A percentile compares a stretch with the other conserved stretches of the same genome.
Conservation (phyloP, 129 eudicot genomes). For the Arctium minus region DNA sequence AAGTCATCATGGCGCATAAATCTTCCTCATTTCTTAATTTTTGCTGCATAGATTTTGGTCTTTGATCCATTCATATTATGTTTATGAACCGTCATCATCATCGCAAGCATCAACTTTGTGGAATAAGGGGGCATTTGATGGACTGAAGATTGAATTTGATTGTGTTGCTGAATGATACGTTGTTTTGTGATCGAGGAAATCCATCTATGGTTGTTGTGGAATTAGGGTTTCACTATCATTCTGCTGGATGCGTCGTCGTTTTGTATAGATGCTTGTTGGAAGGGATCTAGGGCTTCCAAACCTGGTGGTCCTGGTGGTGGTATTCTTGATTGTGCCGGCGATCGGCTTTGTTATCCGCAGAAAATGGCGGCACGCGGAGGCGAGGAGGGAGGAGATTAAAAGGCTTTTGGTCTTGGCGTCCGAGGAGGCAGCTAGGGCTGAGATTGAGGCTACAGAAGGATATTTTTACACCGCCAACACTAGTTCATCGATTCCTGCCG, state of each 20-base stretch:
- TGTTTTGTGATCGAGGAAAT: neutral
- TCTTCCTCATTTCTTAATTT: neutral
- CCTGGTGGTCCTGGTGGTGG: slow-evolving; percentile 47
- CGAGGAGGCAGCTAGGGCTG: slow-evolving; percentile 75
- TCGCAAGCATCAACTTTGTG: slow-evolving; percentile 36
- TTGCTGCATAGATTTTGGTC: neutral
- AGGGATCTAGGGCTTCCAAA: slow-evolving; percentile 74
- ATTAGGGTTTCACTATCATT: slow-evolving; percentile 32
- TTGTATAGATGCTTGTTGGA: slow-evolving; percentile 61
- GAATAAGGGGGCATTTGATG: slow-evolving; percentile 1
- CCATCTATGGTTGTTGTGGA: slow-evolving; percentile 29
- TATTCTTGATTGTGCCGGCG: slow-evolving; percentile 37
- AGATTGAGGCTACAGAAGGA: slow-evolving; percentile 43
- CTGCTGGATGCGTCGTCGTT: slow-evolving; percentile 35
- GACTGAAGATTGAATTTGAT: slow-evolving; percentile 10
- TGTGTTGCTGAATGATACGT: slow-evolving; percentile 1
- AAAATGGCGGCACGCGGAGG: slow-evolving; percentile 57
- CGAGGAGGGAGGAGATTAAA: slow-evolving; percentile 67
- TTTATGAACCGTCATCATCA: slow-evolving; percentile 27
- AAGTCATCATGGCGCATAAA: neutral
- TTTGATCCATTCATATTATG: neutral
- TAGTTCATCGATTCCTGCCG: neutral
- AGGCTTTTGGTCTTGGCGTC: slow-evolving; percentile 52
- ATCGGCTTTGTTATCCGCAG: slow-evolving; percentile 45
- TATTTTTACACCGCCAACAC: slow-evolving; percentile 9